Percentiles rank a stretch among this genome's conserved stretches.
Conservation (phyloP, 495 filamentous ascomycete genomes). For the Talaromyces borbonicus region DNA sequence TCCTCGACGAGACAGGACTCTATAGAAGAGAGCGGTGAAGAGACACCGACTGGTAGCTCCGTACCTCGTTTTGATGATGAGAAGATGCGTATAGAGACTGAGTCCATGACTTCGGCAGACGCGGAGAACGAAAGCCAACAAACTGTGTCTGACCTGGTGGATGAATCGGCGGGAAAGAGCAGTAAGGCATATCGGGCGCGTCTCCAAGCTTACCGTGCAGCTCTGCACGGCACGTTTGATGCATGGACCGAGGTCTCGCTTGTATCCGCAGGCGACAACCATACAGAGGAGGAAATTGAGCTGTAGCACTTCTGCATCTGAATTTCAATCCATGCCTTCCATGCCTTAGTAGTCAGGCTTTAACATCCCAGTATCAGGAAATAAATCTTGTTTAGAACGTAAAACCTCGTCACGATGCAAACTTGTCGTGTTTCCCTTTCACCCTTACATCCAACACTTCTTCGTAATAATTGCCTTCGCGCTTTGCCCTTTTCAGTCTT, state of each 20-base stretch:
- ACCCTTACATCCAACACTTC: slow-evolving; percentile 79
- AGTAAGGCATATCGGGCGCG: slow-evolving; percentile 8
- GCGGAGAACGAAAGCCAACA: slow-evolving; percentile 9
- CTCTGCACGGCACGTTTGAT: slow-evolving; percentile 23
- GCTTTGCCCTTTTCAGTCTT: slow-evolving; percentile 68
- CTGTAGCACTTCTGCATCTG: slow-evolving; percentile 18
- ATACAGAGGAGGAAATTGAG: slow-evolving; percentile 39
- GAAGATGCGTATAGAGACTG: not conserved
- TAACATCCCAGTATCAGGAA: not conserved
- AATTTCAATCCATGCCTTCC: not conserved
- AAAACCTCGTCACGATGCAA: slow-evolving; percentile 36
- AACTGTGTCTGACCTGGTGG: slow-evolving; percentile 14
- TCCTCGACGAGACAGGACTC: slow-evolving; percentile 3
- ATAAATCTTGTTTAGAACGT: not conserved
- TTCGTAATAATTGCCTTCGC: slow-evolving; percentile 88
- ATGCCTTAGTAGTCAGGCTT: not conserved
- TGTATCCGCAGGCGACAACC: slow-evolving; percentile 37
- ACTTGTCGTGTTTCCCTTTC: slow-evolving; percentile 96
- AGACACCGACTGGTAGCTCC: not conserved
- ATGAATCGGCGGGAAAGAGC: slow-evolving; percentile 11
- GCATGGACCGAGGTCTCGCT: slow-evolving; percentile 36
- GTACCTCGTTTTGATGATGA: not conserved
- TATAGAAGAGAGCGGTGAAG: not conserved
- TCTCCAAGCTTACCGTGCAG: slow-evolving; percentile 28
- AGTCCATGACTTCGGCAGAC: slow-evolving; percentile 5